Evolutionary conservation across 176 grass and related monocot genomes (phyloP).

Genomic region (Triticum monococcum): DNA sequence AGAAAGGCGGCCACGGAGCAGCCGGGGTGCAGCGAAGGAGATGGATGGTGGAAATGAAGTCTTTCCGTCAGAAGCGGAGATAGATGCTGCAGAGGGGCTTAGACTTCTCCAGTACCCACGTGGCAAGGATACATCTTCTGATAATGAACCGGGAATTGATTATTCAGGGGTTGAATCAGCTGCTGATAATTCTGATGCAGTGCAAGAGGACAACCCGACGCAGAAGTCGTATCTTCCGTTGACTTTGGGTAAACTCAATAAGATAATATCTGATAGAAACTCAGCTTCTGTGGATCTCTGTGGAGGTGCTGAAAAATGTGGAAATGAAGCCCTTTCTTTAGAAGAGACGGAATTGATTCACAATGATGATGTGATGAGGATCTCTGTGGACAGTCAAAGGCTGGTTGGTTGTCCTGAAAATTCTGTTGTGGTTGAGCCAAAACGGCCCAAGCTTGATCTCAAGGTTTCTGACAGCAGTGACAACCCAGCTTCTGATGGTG

Average conservation of each 20-base stretch:
- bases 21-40: background rate
- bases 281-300: background rate
- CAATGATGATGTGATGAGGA: background rate
- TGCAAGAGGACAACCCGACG: background rate
- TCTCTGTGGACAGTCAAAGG: background rate
- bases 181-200: background rate
- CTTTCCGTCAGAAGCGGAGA: no score
- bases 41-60: background rate
- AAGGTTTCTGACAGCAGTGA: background rate
- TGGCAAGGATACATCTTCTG: background rate
- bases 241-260: background rate
- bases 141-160: background rate
- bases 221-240: background rate
- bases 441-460: constrained; percentile 2
- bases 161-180: background rate
- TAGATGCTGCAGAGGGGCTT: background rate
- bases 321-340: background rate
- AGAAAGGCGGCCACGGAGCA: background rate
- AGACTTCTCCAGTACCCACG: background rate
- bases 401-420: background rate
- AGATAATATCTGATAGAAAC: background rate
- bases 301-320: background rate
- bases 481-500: background rate
- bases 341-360: background rate
- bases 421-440: background rate